These are phyloP conservation scores for Verticillium tricorpus DNA, from an alignment of 2,329 filamentous ascomycete genomes.

Conservation along the genomic window DNA sequence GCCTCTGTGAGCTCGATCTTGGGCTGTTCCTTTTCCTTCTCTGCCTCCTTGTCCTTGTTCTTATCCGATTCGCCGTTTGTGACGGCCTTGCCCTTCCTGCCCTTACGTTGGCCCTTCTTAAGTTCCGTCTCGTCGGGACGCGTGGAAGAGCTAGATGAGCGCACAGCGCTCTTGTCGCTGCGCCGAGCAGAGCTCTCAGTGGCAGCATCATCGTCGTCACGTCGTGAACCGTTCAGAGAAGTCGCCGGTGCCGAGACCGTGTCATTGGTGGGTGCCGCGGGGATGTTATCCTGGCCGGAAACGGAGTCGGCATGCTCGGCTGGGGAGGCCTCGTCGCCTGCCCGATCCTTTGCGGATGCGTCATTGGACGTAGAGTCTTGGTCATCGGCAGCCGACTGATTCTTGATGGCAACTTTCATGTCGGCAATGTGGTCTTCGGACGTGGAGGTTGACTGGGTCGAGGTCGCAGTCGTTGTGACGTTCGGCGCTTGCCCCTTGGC, in stretches of 20 bases:
- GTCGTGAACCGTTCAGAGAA: constrained; percentile 25
- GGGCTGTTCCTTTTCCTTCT: constrained; percentile 55
- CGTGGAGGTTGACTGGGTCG: constrained; percentile 24
- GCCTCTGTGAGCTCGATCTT: constrained; percentile 73
- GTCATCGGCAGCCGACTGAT: not conserved
- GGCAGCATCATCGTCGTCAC: constrained; percentile 32
- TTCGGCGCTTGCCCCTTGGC: constrained; percentile 69
- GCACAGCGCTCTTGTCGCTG: constrained; percentile 42
- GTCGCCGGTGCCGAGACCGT: not conserved
- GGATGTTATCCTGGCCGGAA: not conserved
- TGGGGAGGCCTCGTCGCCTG: constrained; percentile 21
- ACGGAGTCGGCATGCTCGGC: constrained; percentile 7
- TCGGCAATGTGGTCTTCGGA: constrained; percentile 24
- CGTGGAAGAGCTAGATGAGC: constrained; percentile 57
- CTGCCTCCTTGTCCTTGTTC: constrained; percentile 52
- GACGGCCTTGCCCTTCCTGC: constrained; percentile 58
- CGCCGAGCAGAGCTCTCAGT: constrained; percentile 36
- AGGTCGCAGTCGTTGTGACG: constrained; percentile 29
- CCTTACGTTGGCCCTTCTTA: constrained; percentile 44
- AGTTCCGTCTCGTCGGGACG: constrained; percentile 66
- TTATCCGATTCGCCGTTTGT: constrained; percentile 28
- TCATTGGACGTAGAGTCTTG: constrained; percentile 22
- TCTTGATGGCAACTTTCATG: constrained; percentile 4
- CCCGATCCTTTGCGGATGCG: constrained; percentile 3
- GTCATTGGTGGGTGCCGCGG: not conserved